A percentile compares a stretch with the other conserved stretches of the same genome.
These are phyloP conservation scores for Talaromyces amestolkiae DNA, from an alignment of 2,329 filamentous ascomycete species.

Conservation along the genomic window DNA sequence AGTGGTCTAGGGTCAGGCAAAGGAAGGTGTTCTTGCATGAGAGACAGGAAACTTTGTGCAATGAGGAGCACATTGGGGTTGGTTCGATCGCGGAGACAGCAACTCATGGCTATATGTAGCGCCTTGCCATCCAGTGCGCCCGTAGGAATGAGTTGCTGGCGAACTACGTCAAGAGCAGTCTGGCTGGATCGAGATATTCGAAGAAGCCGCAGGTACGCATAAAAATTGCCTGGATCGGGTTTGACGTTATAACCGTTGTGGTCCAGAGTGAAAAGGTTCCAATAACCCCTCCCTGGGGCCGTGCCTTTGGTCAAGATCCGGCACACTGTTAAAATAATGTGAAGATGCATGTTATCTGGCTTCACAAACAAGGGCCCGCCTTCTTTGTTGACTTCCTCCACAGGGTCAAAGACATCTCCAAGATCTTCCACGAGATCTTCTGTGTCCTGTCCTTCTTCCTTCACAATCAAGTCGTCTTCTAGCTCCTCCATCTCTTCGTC, in stretches of 20 bases:
- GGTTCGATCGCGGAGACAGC: constrained; percentile 72
- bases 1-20: constrained; percentile 33
- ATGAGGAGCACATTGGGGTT: constrained; percentile 68
- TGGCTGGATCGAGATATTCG: constrained; percentile 64
- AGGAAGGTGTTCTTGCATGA: constrained; percentile 51
- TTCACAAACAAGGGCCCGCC: constrained; percentile 37
- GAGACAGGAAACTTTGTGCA: constrained; percentile 62
- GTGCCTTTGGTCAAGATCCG: constrained; percentile 56
- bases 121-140: constrained; percentile 50
- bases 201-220: constrained; percentile 66
- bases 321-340: constrained; percentile 66
- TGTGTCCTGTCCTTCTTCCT: constrained; percentile 24
- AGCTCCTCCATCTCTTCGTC: neutral
- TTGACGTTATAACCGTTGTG: constrained; percentile 53
- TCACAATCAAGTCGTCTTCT: neutral
- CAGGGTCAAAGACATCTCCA: constrained; percentile 38
- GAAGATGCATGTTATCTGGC: constrained; percentile 60
- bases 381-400: constrained; percentile 19
- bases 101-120: constrained; percentile 70
- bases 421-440: constrained; percentile 26
- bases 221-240: constrained; percentile 71
- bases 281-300: constrained; percentile 69
- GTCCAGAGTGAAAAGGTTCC: constrained; percentile 64
- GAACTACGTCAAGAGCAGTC: constrained; percentile 59
- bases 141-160: constrained; percentile 49